Base-by-base conservation (phyloP, 2,329 filamentous ascomycete genomes). In the Leptographium flavum region DNA sequence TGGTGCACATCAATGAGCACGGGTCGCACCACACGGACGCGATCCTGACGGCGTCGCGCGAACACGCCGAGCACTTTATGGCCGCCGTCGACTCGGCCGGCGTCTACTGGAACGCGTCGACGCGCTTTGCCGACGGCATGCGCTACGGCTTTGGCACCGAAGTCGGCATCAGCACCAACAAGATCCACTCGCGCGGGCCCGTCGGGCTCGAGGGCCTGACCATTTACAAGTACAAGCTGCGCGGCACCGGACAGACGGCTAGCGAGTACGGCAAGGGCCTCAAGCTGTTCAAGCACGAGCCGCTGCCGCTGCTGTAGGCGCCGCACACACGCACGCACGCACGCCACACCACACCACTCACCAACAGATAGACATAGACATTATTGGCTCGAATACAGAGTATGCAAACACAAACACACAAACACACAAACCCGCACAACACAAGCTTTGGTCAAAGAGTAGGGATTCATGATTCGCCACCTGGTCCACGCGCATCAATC, bases 131-230 rank as follows among this genome's bases (percentile, higher is more conserved):
- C 6, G 92, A 98, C 61, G 92, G 92, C 8, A 95, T 94, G 83
- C 75, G 92, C 36, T 96, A 93, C 60, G 92, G 92, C 8, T 98
- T 98, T 63, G 92, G 92, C 40, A 96, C 92, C 0, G 92, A 98
- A 65, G 92, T 98, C 22, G 92, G 92, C 45, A 96, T 98, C 64
- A 93, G 85, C 66, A 98, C 92, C 42, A 98, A 95, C 70, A 98
- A 96, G 70, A 94, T 98, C 52, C 92, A 98, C 60, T 84, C 86
- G 1, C 72, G 92, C 42, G 92, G 92, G 0, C 92, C 92, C 0
- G 92, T 98, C 6, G 92, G 92, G 1, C 67, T 98, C 43, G 92
- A 96, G 58, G 92, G 92, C 1, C 64, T 98, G 60, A 94, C 87
- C 60, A 96, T 96, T 50, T 95, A 98, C 67, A 95, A 95, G 69